These are phyloP conservation scores for Grigorovia humatica DNA, from an alignment of 805 yeast genomes.

Conservation along the genomic window DNA sequence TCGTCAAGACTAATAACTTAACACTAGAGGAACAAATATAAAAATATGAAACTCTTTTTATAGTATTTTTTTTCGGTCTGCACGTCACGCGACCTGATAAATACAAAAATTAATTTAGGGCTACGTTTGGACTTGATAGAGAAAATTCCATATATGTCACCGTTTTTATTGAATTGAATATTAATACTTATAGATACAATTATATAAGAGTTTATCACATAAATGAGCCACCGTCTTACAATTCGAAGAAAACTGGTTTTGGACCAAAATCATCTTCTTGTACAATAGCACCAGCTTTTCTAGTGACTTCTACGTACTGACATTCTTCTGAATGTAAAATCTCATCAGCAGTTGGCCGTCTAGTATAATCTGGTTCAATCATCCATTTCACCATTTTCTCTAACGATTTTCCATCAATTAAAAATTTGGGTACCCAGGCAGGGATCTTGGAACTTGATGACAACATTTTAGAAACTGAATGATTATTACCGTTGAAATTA, in stretches of 20 bases:
- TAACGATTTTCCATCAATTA: slow-evolving; percentile 60
- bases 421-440: slow-evolving; percentile 77
- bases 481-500: background rate
- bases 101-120: background rate
- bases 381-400: slow-evolving; percentile 79
- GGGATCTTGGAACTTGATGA: slow-evolving; percentile 37
- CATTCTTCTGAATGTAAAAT: slow-evolving; percentile 68
- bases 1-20: no score
- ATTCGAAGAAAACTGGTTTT: slow-evolving; percentile 35
- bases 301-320: slow-evolving; percentile 60
- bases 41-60: background rate
- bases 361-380: slow-evolving; percentile 74
- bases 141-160: background rate
- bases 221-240: background rate
- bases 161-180: background rate
- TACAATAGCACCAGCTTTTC: slow-evolving; percentile 88
- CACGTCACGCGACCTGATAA: background rate
- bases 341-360: slow-evolving; percentile 70
- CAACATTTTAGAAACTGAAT: background rate
- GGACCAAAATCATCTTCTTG: slow-evolving; percentile 97
- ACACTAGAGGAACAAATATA: no score
- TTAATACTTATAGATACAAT: no score
- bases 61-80: background rate
- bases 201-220: background rate
- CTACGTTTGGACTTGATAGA: background rate